These are phyloP conservation scores for Arthrocladium fulminans DNA, from an alignment of 2,329 filamentous ascomycete species.

Conservation along the genomic window DNA sequence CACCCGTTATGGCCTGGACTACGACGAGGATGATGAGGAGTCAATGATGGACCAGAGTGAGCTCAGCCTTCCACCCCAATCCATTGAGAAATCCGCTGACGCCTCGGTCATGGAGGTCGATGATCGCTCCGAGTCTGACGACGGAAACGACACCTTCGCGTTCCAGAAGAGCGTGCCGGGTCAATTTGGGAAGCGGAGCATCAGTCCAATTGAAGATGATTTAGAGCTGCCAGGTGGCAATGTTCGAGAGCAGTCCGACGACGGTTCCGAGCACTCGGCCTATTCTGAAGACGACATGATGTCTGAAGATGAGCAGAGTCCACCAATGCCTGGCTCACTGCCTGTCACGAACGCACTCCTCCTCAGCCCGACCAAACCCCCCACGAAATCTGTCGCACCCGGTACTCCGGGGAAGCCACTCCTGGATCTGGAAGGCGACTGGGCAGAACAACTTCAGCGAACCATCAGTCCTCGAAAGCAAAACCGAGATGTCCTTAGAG, in stretches of 20 bases:
- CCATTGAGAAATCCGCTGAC: conserved; percentile 17
- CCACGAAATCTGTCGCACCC: conserved; percentile 23
- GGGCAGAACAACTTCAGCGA: conserved; percentile 86
- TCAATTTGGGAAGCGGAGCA: conserved; percentile 61
- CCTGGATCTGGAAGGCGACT: conserved; percentile 63
- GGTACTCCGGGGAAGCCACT: conserved; percentile 47
- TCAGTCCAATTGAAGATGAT: conserved; percentile 35
- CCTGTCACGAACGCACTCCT: conserved; percentile 40
- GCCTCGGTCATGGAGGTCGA: conserved; percentile 23
- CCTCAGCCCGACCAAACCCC: conserved; percentile 15
- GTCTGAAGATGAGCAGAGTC: conserved; percentile 60
- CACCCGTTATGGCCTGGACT: conserved; percentile 85
- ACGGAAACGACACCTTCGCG: conserved; percentile 50
- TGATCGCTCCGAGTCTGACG: conserved; percentile 22
- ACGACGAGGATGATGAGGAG: conserved; percentile 64
- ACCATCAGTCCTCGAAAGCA: conserved; percentile 92
- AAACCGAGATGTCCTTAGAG: conserved; percentile 64
- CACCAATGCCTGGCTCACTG: conserved; percentile 63
- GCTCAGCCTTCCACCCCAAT: conserved; percentile 44
- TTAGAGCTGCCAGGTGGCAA: conserved; percentile 78
- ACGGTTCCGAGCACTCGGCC: conserved; percentile 57
- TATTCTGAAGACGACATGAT: conserved; percentile 44
- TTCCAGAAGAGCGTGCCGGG: conserved; percentile 60
- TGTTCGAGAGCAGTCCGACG: conserved; percentile 62
- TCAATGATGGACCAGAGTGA: conserved; percentile 44